Conservation (phyloP, 164 flowering plant species). For the Annona squamosa region DNA sequence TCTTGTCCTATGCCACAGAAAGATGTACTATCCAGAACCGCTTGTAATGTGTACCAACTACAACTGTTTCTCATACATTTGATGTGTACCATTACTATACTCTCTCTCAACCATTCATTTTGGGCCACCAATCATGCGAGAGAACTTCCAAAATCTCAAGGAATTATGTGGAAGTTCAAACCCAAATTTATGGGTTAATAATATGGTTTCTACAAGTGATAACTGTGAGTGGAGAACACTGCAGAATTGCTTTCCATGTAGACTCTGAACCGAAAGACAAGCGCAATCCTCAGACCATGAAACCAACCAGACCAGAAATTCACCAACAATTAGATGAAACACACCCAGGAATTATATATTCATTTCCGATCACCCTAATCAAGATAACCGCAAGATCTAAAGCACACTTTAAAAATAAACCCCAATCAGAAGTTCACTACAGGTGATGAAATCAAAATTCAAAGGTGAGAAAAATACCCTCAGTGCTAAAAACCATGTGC, state of each 20-base stretch:
- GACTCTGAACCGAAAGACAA: no score
- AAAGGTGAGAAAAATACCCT: conserved; percentile 38
- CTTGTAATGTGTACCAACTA: not conserved
- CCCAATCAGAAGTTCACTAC: not conserved
- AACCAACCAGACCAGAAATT: not conserved
- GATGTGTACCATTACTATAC: not conserved
- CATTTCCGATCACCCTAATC: not conserved
- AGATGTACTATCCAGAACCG: not conserved
- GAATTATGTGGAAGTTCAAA: not conserved
- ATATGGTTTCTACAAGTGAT: no score
- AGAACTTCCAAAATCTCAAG: not conserved
- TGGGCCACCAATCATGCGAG: not conserved
- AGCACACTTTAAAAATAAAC: not conserved
- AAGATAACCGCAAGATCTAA: not conserved
- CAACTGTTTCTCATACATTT: not conserved
- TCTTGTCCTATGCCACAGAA: not conserved
- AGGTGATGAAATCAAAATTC: not conserved
- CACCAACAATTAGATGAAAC: not conserved
- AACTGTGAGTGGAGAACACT: no score
- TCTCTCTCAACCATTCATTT: not conserved
- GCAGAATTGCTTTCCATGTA: no score
- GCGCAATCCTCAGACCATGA: not conserved
- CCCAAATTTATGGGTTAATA: not conserved
- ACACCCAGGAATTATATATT: not conserved
- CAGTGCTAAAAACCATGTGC: conserved; percentile 99